Evolutionary conservation across 75 land plant species (phyloP).

Genomic region (Sequoiadendron giganteum): DNA sequence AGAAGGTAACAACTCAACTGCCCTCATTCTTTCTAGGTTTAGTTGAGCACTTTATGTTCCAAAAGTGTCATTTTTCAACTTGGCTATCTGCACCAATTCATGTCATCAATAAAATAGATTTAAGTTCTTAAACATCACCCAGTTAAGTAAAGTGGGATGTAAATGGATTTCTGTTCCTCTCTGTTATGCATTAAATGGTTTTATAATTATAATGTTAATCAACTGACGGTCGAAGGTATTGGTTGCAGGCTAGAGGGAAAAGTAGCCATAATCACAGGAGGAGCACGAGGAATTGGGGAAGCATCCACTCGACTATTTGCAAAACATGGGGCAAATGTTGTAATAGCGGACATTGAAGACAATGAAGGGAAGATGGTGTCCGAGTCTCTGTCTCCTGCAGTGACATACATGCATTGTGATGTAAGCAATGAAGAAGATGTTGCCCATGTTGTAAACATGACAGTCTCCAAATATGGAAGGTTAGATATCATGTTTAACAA

Average conservation of each 20-base stretch:
- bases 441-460: slow-evolving; percentile 23
- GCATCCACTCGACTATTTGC: slow-evolving; percentile 63
- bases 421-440: slow-evolving; percentile 59
- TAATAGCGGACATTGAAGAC: slow-evolving; percentile 69
- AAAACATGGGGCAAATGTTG: slow-evolving; percentile 68
- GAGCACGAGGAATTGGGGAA: slow-evolving; percentile 84
- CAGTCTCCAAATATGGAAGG: slow-evolving; percentile 44
- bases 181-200: too few relatives aligned
- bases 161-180: too few relatives aligned
- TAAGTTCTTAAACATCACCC: too few relatives aligned
- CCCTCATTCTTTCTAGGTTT: too few relatives aligned
- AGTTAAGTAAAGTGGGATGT: too few relatives aligned
- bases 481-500: slow-evolving; percentile 73
- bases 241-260: slow-evolving; percentile 63
- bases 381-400: slow-evolving; percentile 25
- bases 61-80: too few relatives aligned
- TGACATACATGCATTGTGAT: slow-evolving; percentile 63
- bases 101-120: too few relatives aligned
- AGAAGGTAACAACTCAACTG: too few relatives aligned
- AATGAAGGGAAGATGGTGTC: slow-evolving; percentile 21
- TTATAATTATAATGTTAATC: too few relatives aligned
- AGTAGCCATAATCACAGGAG: slow-evolving; percentile 80
- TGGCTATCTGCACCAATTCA: too few relatives aligned
- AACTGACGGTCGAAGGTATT: not conserved
- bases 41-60: too few relatives aligned